Evolutionary conservation across 129 eudicot species (phyloP).

Genomic region (Daucus carota): DH1_v3.0 NC_030382.2:45799501-45800000

Average conservation of each 20-base stretch:
- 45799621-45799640: neutral
- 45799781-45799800: neutral
- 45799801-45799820: constrained; percentile 5
- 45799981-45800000: constrained; percentile 37
- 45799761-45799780: constrained; percentile 1
- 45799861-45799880: neutral
- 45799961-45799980: constrained; percentile 56
- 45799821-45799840: neutral
- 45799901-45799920: neutral
- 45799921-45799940: neutral
- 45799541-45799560: no score
- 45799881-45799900: neutral
- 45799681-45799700: neutral
- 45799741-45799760: constrained; percentile 6
- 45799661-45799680: neutral
- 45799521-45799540: no score
- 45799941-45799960: constrained; percentile 35
- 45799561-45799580: neutral
- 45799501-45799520: no score
- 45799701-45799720: neutral
- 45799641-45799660: neutral
- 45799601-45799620: no score
- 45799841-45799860: constrained; percentile 14
- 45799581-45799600: no score
- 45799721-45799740: neutral